These are phyloP conservation scores for Backusella mclennaniae DNA, from an alignment of 192 early-diverging fungal species.

Conservation along the genomic window DNA sequence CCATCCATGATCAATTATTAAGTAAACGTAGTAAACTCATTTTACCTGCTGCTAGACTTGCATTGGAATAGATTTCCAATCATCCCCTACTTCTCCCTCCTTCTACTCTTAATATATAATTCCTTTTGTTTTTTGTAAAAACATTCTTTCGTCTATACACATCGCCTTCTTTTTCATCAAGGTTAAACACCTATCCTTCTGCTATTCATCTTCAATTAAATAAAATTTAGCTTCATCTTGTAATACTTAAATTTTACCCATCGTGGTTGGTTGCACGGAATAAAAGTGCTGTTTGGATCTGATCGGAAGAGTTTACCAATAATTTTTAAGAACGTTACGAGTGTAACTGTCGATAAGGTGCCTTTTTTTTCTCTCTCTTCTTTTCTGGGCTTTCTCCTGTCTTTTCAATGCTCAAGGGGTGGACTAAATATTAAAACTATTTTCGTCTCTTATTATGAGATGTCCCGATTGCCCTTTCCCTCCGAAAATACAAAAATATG, in stretches of 20 bases:
- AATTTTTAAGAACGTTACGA: not conserved
- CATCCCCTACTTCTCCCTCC: not conserved
- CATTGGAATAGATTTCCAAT: constrained; percentile 13
- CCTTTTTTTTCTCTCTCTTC: not conserved
- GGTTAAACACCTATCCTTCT: not conserved
- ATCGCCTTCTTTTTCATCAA: not conserved
- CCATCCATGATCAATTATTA: constrained; percentile 84
- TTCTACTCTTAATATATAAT: not conserved
- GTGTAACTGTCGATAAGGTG: not conserved
- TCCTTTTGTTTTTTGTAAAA: not conserved
- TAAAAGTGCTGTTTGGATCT: not conserved
- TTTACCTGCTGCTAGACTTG: constrained; percentile 16
- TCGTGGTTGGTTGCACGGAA: not conserved
- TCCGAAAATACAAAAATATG: not conserved
- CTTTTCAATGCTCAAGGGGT: not conserved
- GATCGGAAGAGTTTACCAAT: not conserved
- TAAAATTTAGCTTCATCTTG: not conserved
- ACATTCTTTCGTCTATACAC: not conserved
- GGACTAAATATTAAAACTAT: not conserved
- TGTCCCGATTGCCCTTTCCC: not conserved
- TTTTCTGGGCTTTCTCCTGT: not conserved
- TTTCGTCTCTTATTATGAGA: not conserved
- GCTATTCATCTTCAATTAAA: not conserved
- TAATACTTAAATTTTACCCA: not conserved
- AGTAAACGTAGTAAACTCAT: constrained; percentile 18